Evolutionary conservation across 129 eudicot genomes (phyloP).

Genomic region (Pittosporum tobira): DNA sequence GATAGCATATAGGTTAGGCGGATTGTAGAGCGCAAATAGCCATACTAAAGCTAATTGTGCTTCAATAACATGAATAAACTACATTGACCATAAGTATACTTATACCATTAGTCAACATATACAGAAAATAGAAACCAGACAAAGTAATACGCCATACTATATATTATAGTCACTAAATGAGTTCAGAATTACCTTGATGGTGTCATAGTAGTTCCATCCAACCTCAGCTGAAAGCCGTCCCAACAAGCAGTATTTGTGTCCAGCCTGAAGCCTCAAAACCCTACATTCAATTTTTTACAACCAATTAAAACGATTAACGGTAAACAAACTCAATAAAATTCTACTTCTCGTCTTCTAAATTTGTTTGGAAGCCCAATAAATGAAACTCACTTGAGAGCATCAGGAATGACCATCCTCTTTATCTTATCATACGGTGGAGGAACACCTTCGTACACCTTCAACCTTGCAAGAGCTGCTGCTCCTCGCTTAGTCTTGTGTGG

Average conservation of each 20-base stretch:
- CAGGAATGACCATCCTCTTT: constrained; percentile 21
- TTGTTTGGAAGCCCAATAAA: too few species aligned
- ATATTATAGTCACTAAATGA: too few species aligned
- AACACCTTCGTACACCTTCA: constrained; percentile 26
- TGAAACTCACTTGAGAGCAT: constrained; percentile 11
- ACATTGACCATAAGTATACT: too few species aligned
- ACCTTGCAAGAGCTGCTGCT: constrained; percentile 22
- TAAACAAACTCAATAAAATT: too few species aligned
- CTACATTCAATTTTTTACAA: constrained; percentile 12
- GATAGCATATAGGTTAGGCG: too few species aligned
- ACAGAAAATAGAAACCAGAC: too few species aligned
- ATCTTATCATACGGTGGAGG: constrained; percentile 23
- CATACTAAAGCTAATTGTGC: too few species aligned
- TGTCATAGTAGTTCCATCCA: constrained; percentile 66
- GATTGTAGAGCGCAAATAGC: too few species aligned
- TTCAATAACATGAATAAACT: too few species aligned
- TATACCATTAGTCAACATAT: too few species aligned
- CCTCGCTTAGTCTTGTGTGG: constrained; percentile 25
- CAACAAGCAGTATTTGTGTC: constrained; percentile 56
- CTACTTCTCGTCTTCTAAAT: too few species aligned
- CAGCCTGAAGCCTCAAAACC: constrained; percentile 66
- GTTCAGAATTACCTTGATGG: constrained; percentile 42
- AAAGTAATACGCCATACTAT: too few species aligned
- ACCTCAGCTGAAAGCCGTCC: constrained; percentile 58
- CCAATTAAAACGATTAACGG: neutral